These are phyloP conservation scores for Sporothrix humicola DNA, from an alignment of 2,329 filamentous ascomycete genomes.

Conservation along the genomic window DNA sequence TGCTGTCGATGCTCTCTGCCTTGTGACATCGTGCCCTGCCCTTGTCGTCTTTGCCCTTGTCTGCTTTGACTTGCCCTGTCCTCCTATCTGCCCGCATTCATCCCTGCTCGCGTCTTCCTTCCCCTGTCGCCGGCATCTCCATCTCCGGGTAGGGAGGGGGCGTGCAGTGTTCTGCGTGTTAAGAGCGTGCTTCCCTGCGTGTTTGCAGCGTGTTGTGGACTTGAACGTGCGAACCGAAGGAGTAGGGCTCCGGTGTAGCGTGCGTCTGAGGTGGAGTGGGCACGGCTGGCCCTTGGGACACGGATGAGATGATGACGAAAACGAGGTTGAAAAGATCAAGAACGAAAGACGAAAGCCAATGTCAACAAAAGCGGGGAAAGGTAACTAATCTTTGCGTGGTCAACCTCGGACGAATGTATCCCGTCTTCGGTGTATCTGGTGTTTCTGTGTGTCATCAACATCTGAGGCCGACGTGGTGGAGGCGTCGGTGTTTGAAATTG, in stretches of 20 bases:
- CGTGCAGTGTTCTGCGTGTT: background rate
- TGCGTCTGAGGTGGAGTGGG: background rate
- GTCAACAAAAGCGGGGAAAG: background rate
- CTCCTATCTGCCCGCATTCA: background rate
- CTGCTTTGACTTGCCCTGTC: background rate
- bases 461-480: no score
- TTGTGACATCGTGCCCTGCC: background rate
- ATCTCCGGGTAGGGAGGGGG: slow-evolving; percentile 16
- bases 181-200: no score
- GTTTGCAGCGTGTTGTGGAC: background rate
- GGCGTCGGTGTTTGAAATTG: background rate
- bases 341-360: background rate
- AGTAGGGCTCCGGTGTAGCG: background rate
- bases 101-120: slow-evolving; percentile 1
- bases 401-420: background rate
- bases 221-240: background rate
- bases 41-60: background rate
- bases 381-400: background rate
- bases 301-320: background rate
- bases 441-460: background rate
- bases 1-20: no score
- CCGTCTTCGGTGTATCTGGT: background rate
- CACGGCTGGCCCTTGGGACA: background rate
- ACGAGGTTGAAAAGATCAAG: background rate
- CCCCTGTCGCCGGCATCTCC: background rate